Conservation (phyloP, 2,329 filamentous ascomycete genomes). For the Phaeosphaeriaceae sp. region DNA sequence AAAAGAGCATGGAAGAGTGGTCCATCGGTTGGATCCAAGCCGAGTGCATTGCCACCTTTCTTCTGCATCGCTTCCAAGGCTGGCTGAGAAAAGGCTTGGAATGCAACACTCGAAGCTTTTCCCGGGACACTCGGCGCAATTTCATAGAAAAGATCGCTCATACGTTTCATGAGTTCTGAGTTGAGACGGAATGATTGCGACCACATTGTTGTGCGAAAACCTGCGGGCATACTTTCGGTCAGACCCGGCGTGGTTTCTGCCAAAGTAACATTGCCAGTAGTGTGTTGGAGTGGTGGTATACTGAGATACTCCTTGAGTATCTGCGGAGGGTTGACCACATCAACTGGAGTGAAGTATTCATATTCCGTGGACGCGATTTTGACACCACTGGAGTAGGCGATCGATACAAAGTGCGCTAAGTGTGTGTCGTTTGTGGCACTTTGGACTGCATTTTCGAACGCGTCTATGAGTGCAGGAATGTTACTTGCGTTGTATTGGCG, state of each 20-base stretch:
- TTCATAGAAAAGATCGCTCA: conserved; percentile 22
- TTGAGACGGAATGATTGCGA: conserved; percentile 33
- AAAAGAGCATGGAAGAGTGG: conserved; percentile 25
- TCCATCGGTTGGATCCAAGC: conserved; percentile 18
- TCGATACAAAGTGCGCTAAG: conserved; percentile 28
- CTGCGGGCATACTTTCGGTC: conserved; percentile 15
- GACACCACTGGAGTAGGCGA: conserved; percentile 13
- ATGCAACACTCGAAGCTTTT: conserved; percentile 10
- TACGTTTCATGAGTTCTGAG: conserved; percentile 20
- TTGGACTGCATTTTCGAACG: conserved; percentile 23
- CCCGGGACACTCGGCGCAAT: conserved; percentile 21
- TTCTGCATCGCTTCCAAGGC: conserved; percentile 26
- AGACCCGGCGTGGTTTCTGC: conserved; percentile 18
- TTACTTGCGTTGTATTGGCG: conserved; percentile 12
- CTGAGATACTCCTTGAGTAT: conserved; percentile 30
- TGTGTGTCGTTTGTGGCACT: conserved; percentile 23
- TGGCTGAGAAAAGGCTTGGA: conserved; percentile 31
- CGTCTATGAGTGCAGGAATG: conserved; percentile 20
- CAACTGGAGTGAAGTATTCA: conserved; percentile 26
- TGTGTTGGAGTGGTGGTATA: conserved; percentile 22
- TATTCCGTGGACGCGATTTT: conserved; percentile 23
- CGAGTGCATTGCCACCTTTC: conserved; percentile 35
- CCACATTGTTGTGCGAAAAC: conserved; percentile 34
- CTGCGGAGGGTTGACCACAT: conserved; percentile 12
- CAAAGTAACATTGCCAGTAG: conserved; percentile 22